A percentile compares a stretch with the other conserved stretches of the same genome.
Evolutionary conservation across 106 monocot genomes (phyloP).

Genomic region (Gastrodia elata): DNA sequence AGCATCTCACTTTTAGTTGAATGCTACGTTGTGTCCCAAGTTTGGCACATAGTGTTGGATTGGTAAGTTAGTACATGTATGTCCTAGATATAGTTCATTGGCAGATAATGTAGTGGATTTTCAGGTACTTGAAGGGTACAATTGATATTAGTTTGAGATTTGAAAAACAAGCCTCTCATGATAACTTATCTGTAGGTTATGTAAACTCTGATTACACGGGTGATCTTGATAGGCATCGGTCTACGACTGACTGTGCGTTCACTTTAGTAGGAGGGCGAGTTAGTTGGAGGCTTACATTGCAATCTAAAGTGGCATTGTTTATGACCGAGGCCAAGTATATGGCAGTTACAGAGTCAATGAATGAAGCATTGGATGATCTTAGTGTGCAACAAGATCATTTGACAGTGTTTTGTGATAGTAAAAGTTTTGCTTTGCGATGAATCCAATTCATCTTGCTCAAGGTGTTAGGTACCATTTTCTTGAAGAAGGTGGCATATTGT

Average conservation of each 20-base stretch:
- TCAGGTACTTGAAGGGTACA: background rate
- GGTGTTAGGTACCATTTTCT: background rate
- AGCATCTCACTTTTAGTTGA: too few relatives aligned
- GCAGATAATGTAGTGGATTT: background rate
- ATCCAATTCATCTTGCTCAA: conserved; percentile 16
- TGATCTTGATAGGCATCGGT: conserved; percentile 5
- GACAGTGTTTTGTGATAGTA: conserved; percentile 7
- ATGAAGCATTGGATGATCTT: background rate
- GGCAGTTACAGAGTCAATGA: conserved; percentile 9
- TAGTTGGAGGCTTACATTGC: conserved; percentile 9
- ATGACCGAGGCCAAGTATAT: conserved; percentile 7
- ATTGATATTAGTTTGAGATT: background rate
- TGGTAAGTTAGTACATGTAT: background rate
- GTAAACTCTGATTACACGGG: background rate
- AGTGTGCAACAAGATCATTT: too few relatives aligned
- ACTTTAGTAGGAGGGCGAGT: background rate
- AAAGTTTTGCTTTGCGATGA: conserved; percentile 5
- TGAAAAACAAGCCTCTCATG: background rate
- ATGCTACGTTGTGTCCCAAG: background rate
- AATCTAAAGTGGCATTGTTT: conserved; percentile 2
- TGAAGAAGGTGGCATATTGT: background rate
- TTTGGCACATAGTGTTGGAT: background rate
- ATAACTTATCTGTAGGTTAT: background rate
- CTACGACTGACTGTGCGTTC: conserved; percentile 11
- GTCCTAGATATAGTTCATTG: background rate